Evolutionary conservation across 1,284 basidiomycete species (phyloP).

Genomic region (Sphagnurus paluster): DNA sequence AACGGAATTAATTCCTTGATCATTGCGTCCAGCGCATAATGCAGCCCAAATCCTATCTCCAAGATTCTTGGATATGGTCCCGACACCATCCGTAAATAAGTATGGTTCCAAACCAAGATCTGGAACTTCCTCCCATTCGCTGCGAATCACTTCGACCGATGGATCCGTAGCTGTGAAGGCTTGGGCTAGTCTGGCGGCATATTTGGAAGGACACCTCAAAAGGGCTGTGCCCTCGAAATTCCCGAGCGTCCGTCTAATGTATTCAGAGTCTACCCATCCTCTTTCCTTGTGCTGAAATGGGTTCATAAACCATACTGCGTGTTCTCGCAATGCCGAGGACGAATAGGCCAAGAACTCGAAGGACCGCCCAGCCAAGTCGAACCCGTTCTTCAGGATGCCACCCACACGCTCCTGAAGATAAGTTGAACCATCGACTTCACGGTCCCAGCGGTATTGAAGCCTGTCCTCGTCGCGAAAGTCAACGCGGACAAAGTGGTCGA

Average conservation of each 20-base stretch:
- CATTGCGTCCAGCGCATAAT: constrained; percentile 45
- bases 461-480: constrained; percentile 79
- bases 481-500: constrained; percentile 72
- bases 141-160: constrained; percentile 53
- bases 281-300: constrained; percentile 51
- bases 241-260: constrained; percentile 62
- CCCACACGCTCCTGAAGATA: constrained; percentile 66
- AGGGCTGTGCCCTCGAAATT: constrained; percentile 55
- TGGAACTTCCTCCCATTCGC: constrained; percentile 59
- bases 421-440: constrained; percentile 57
- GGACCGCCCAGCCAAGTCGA: constrained; percentile 63
- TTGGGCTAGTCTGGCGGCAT: constrained; percentile 78
- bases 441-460: constrained; percentile 64
- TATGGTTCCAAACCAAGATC: constrained; percentile 50
- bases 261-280: constrained; percentile 48
- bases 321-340: constrained; percentile 65
- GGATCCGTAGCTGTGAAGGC: constrained; percentile 81
- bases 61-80: constrained; percentile 67
- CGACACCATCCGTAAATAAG: constrained; percentile 74
- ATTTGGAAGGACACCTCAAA: constrained; percentile 67
- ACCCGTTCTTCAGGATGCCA: constrained; percentile 60
- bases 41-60: constrained; percentile 57
- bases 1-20: constrained; percentile 32
- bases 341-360: constrained; percentile 81
- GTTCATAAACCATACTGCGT: constrained; percentile 76